Conservation (phyloP, 73 alveolate species). For the Tetrahymena elliotti region DNA sequence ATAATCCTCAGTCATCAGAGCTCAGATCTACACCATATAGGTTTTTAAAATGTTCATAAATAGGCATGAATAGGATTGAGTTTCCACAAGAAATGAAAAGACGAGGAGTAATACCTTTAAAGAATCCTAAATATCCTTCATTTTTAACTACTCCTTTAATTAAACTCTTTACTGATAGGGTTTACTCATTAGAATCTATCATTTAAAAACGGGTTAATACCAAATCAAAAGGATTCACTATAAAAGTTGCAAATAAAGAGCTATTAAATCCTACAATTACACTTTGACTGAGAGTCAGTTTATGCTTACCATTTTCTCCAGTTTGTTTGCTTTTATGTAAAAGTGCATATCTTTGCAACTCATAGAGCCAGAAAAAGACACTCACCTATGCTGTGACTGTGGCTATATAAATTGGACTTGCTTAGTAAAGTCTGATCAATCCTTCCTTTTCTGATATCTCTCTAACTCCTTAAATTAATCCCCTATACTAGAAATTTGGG, state of each 20-base stretch:
- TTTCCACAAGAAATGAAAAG: neutral
- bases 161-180: neutral
- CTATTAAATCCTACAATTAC: conserved; percentile 17
- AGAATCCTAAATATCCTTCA: conserved; percentile 29
- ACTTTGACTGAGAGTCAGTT: conserved; percentile 2
- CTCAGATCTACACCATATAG: conserved; percentile 9
- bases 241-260: conserved; percentile 16
- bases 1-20: neutral
- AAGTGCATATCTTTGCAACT: conserved; percentile 13
- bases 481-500: conserved; percentile 31
- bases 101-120: conserved; percentile 25
- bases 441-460: conserved; percentile 38
- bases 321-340: neutral
- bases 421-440: conserved; percentile 14
- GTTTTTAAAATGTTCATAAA: conserved; percentile 29
- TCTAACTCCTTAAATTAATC: conserved; percentile 8
- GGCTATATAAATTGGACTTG: conserved; percentile 18
- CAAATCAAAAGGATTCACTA: conserved; percentile 36
- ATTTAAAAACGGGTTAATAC: conserved; percentile 33
- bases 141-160: neutral
- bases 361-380: conserved; percentile 28
- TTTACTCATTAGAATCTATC: conserved; percentile 2
- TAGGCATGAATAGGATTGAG: conserved; percentile 30
- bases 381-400: conserved; percentile 10
- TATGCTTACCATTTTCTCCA: neutral